Base-by-base conservation (phyloP, 257 asterid genomes). In the Scutellaria minor region DNA sequence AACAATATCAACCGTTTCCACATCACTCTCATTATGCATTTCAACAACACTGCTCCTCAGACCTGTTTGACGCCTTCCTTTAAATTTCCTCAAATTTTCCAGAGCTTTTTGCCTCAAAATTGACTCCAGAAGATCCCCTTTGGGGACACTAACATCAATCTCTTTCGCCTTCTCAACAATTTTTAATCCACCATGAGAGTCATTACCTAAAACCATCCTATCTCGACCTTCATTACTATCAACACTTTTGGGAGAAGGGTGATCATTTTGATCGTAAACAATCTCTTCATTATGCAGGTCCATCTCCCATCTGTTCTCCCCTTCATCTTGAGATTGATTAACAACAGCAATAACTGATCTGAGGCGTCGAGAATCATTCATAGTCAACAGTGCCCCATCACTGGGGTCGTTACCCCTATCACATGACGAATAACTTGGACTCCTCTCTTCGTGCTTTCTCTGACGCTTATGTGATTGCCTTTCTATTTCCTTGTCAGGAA, bases 51-150 rank as follows among this genome's bases (percentile, higher is more conserved):
- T 68, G 67, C 79, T 62, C 65, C 59, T 79, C 6, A 46, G 71
- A 55, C 66, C 68, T 14, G 56, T 71, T 72, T 83, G 83, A 72
- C 40, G 54, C 48, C 72, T 84, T 63, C 77, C 85, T 62, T 74
- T 74, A 67, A 86, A 94, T 81, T 84, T 91, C 84, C 75, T 81
- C 58, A 94, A 79, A 79, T 89, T 94, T 80, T 94, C 96, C 75
- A 94, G 72, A 9, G 98, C 98, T 79, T 83, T 91, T 75, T 85
- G 88, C 89, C 97, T 88, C 86, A 94, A 78, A 72, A 84, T 74
- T 15, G 77, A 75, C 84, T 94, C 98, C 24, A 85, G 79, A 79
- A 76, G 88, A 55, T 76, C 85, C 66, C 81, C 81, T 42, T 64
- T 87, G 58, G 71, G 70, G 46, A 55, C 75, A 71, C 81, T 73